Evolutionary conservation across 148 eudicot species (phyloP).

Genomic region (Linanthus parryae): DNA sequence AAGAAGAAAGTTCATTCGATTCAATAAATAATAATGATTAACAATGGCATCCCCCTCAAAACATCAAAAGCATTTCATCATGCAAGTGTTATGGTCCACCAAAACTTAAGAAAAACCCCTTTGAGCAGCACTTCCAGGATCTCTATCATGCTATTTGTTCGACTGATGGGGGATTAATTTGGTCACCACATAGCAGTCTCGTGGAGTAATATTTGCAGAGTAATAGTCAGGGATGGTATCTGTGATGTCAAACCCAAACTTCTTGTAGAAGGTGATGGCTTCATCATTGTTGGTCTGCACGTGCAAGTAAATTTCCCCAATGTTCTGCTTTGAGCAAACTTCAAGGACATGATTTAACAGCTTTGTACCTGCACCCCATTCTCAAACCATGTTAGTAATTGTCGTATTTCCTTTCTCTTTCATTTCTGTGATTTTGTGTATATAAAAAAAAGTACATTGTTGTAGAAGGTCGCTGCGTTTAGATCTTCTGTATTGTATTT

Average conservation of each 20-base stretch:
- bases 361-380: conserved; percentile 54
- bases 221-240: conserved; percentile 85
- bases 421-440: neutral
- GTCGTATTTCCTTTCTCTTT: neutral
- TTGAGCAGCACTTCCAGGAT: too few species aligned
- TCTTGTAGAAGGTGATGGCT: conserved; percentile 86
- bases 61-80: too few species aligned
- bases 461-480: too few species aligned
- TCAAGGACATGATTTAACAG: conserved; percentile 77
- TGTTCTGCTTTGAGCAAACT: conserved; percentile 62
- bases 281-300: conserved; percentile 95
- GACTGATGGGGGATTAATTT: conserved; percentile 44
- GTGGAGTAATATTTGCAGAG: conserved; percentile 78
- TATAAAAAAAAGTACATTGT: too few species aligned
- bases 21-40: too few species aligned
- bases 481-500: too few species aligned
- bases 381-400: neutral
- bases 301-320: conserved; percentile 81
- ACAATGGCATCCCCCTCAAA: too few species aligned
- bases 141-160: conserved; percentile 34
- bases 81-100: too few species aligned
- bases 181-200: conserved; percentile 75
- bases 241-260: conserved; percentile 85
- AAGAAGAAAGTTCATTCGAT: too few species aligned
- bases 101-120: too few species aligned